Evolutionary conservation across 2,329 filamentous ascomycete species (phyloP).

Genomic region (Pseudocercospora musae): DNA sequence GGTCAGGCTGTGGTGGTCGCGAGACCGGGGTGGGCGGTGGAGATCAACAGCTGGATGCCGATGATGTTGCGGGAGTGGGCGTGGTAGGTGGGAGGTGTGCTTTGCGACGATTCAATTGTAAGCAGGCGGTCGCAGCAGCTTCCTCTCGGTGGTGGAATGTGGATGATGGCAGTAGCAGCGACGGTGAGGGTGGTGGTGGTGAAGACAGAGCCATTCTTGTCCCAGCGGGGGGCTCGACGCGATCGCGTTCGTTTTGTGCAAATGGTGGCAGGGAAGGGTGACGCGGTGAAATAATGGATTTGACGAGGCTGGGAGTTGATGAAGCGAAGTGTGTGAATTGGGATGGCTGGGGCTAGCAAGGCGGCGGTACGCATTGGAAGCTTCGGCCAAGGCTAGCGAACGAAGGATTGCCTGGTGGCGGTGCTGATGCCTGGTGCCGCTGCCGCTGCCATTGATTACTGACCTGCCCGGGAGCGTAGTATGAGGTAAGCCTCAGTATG

Average conservation of each 20-base stretch:
- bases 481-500: no score
- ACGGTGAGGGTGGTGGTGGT: neutral
- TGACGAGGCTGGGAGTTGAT: neutral
- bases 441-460: constrained; percentile 1
- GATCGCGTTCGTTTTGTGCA: constrained; percentile 6
- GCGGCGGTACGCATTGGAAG: neutral
- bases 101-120: neutral
- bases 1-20: constrained; percentile 4
- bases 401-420: no score
- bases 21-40: constrained; percentile 3
- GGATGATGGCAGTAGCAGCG: neutral
- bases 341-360: neutral
- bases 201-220: constrained; percentile 6
- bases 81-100: neutral
- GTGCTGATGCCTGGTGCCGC: no score
- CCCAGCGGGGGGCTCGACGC: neutral
- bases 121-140: neutral
- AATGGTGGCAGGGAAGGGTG: constrained; percentile 2
- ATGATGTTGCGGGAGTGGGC: neutral
- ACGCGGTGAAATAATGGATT: neutral
- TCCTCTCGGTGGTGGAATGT: neutral
- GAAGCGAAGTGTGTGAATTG: neutral
- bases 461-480: no score
- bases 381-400: neutral
- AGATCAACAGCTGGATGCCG: neutral